Base-by-base conservation (phyloP, 140 eudicot species). In the Anethum foeniculum region DNA sequence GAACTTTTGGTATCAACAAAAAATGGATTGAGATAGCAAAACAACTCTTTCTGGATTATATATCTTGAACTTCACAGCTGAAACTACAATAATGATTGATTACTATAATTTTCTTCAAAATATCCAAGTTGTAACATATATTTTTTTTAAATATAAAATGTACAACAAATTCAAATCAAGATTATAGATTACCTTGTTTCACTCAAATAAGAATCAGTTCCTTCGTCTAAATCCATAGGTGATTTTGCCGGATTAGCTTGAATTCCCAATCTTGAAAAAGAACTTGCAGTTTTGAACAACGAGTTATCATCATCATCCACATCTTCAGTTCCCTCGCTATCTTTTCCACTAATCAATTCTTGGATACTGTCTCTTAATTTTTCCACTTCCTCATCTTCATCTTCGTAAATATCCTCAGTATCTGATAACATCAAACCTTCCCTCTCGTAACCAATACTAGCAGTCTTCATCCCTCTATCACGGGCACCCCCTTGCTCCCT, bases 141-240 rank as follows among this genome's bases (percentile, higher is more conserved):
- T 32, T 28, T 15, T 27, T 49, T 14, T 28, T 25, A 49, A 27
- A 28, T 15, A 25, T 5, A 48, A 4, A 27, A 76, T 1, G 6
- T 46, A 43, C 7, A 19, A 74, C 16, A 21, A 77, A 77, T 28
- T 23, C 46, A 77, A 49, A 68, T 58, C 44, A 56, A 52, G 16
- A 30, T 58, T n/a, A 69, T 81, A 83, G 72, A 32, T 46, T 67
- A 94, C 98, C 98, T 96, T 78, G 97, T 93, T 81, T 90, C 91
- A 75, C 96, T 96, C 48, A 96, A 89, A 86, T 96, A 86, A 72
- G 99, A 87, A 75, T 85, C 98, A 77, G 56, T 86, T 78, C 82
- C 81, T 49, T 85, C 90, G 3, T 79, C 41, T 5, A 88, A 75
- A 82, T 88, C 82, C 41, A 87, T 83, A 67, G 88, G 80, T n/a